Conservation (phyloP, 768 basidiomycete genomes). For the Gloeopeniophorella convolvens region DNA sequence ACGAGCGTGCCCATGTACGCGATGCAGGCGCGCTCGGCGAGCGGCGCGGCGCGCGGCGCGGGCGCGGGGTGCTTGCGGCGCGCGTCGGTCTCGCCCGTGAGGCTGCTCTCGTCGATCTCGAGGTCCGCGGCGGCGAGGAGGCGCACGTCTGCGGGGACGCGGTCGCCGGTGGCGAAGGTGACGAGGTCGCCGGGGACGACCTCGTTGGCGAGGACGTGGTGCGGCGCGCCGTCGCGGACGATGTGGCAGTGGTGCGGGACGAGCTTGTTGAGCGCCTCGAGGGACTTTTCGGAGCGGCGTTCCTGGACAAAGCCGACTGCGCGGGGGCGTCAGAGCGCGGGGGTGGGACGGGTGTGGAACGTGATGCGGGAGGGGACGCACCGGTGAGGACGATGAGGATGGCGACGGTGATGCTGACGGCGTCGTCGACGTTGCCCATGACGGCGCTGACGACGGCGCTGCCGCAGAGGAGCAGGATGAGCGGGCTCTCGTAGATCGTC, state of each 20-base stretch:
- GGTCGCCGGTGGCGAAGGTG: conserved; percentile 84
- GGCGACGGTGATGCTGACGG: conserved; percentile 86
- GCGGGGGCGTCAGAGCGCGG: no score
- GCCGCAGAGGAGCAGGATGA: conserved; percentile 85
- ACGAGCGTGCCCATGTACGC: conserved; percentile 97
- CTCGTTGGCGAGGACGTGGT: conserved; percentile 89
- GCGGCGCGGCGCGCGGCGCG: conserved; percentile 45
- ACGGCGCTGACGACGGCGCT: conserved; percentile 85
- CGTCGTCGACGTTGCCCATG: conserved; percentile 96
- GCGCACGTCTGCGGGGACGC: conserved; percentile 90
- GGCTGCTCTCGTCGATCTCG: conserved; percentile 91
- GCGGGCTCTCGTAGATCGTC: conserved; percentile 91
- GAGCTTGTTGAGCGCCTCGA: conserved; percentile 93
- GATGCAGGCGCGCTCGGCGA: conserved; percentile 82
- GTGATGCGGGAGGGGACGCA: conserved; percentile 30
- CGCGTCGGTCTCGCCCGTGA: conserved; percentile 89
- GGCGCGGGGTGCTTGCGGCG: conserved; percentile 58
- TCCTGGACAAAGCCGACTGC: conserved; percentile 93
- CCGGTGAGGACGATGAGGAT: conserved; percentile 91
- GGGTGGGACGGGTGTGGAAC: background rate
- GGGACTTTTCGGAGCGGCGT: conserved; percentile 86
- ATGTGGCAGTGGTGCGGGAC: conserved; percentile 97
- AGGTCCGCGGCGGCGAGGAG: conserved; percentile 76
- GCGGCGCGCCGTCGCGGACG: conserved; percentile 63
- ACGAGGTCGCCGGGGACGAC: conserved; percentile 95